Evolutionary conservation across 176 grass and related monocot genomes (phyloP), one percentile per base, ranked within the genome.

Genomic region (Zoysia japonica): DNA sequence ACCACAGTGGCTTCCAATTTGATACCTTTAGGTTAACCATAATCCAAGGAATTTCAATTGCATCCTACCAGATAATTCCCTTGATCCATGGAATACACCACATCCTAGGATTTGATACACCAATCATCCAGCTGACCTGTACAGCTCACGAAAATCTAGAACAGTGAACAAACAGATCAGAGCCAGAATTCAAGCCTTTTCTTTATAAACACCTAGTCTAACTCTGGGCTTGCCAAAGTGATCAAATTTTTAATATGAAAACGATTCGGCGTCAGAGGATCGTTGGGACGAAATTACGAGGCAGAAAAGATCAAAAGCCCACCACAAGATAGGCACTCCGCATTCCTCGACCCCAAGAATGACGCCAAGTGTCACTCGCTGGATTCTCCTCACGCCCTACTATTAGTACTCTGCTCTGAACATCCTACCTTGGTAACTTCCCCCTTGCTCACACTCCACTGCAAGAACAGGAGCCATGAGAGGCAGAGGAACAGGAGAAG

Each of bases 401-500:
- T 83, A 83, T 83, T 83, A 87, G 50, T 90, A 71, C 15, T 48
- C 48, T 69, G 3, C 48, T 16, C 36, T 38, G 62, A 59, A 65
- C 71, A 8, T 43, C 17, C 60, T n/a, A 37, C 47, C 67, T 45
- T 35, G 35, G 42, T 56, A 60, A 67, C 67, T 43, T 36, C 46
- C 43, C 79, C 43, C 17, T 49, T 38, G 40, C 41, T 48, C 76
- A 46, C 35, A 61, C 45, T 65, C 2, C n/a, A 37, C 65, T 80
- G 48, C 47, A 75, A 19, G 49, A 40, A 52, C 11, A 51, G 20
- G 53, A 57, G 47, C 67, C 74, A 82, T 83, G 74, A 72, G 46
- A 82, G 67, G 79, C 4, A 78, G 74, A 85, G 67, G 82, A 68
- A 73, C 36, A 53, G 67, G 74, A 78, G 78, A 89, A 85, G 51